These are phyloP conservation scores for Tephrocybe rancida DNA, from an alignment of 768 basidiomycete species.

Conservation along the genomic window DNA sequence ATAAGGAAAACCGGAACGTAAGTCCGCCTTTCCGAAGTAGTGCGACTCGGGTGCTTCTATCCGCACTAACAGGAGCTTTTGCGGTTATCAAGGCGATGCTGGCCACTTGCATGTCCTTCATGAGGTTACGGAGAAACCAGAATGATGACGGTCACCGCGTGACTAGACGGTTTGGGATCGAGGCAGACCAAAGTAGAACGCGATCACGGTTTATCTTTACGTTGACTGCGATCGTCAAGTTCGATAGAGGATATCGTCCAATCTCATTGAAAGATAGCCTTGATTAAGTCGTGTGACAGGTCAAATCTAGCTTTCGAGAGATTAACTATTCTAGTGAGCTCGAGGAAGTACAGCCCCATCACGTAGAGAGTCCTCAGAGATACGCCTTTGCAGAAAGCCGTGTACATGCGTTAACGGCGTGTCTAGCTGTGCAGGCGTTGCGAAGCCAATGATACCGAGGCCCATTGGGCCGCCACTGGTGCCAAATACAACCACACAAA, in stretches of 20 bases:
- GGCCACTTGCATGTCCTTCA: background rate
- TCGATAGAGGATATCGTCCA: background rate
- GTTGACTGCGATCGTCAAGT: background rate
- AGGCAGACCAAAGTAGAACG: background rate
- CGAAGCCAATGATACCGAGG: background rate
- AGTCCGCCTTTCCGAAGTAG: background rate
- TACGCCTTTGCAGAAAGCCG: background rate
- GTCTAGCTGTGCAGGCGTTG: background rate
- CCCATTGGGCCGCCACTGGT: background rate
- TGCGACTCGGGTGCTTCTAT: background rate
- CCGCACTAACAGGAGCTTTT: background rate
- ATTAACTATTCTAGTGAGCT: background rate
- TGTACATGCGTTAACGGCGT: constrained; percentile 6
- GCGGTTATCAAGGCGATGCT: background rate
- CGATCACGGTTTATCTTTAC: no score
- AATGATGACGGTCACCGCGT: background rate
- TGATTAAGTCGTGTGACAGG: constrained; percentile 11
- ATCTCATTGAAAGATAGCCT: no score
- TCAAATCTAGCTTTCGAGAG: background rate
- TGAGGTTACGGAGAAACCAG: background rate
- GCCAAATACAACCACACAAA: constrained; percentile 22
- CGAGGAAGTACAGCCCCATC: background rate
- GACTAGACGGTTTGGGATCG: background rate
- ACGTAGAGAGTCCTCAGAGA: background rate
- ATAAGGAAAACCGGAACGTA: constrained; percentile 5